A percentile compares a stretch with the other conserved stretches of the same genome.
phyloP scores from a whole-genome alignment of 2,329 filamentous ascomycete genomes.

The Cordyceps fumosorosea region DNA sequence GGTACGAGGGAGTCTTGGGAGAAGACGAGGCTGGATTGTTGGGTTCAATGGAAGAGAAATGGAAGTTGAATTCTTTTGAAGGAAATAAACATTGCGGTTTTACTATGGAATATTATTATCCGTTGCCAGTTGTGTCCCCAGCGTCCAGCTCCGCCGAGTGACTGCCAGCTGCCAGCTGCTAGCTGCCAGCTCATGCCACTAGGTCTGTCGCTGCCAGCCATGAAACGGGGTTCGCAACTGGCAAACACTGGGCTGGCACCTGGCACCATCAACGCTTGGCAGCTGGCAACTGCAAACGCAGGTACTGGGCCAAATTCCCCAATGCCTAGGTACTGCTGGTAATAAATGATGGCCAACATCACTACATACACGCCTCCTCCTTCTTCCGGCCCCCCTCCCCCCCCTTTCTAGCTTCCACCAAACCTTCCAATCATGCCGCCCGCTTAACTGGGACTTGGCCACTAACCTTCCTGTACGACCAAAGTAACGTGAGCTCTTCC shows the following conservation, averaged over 20 bases:
- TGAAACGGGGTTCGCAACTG: too few species aligned
- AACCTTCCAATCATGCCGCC: not conserved
- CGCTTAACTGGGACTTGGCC: not conserved
- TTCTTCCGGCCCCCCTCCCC: not conserved
- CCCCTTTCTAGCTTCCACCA: not conserved
- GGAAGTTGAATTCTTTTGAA: not conserved
- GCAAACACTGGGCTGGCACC: not conserved
- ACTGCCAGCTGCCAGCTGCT: too few species aligned
- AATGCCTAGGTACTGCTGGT: too few species aligned
- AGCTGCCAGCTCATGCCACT: too few species aligned
- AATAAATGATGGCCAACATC: too few species aligned
- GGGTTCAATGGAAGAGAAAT: too few species aligned
- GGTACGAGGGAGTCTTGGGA: too few species aligned
- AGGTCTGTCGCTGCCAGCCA: too few species aligned
- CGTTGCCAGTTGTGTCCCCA: too few species aligned
- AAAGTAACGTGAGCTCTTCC: not conserved
- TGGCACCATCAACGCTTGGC: not conserved
- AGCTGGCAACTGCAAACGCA: not conserved
- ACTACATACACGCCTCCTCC: not conserved
- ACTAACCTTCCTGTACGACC: not conserved
- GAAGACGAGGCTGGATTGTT: too few species aligned
- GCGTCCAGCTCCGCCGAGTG: too few species aligned
- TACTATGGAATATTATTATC: too few species aligned
- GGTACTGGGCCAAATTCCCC: not conserved
- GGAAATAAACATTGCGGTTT: not conserved